Evolutionary conservation across 2,329 filamentous ascomycete genomes (phyloP).

Genomic region (Coccinonectria pachysandricola): DNA sequence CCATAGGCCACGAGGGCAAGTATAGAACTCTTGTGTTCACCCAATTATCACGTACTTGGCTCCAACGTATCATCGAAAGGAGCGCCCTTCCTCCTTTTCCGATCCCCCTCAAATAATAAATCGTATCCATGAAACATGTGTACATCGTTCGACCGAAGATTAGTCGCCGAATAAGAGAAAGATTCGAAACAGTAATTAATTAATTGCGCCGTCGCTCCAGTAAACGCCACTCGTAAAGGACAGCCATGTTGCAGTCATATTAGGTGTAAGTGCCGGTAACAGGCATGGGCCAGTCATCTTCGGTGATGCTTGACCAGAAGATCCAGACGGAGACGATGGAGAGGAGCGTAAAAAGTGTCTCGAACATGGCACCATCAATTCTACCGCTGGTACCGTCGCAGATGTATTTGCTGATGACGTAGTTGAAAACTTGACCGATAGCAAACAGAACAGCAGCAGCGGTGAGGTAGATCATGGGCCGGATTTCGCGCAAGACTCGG

Average conservation of each 20-base stretch:
- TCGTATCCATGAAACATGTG: conserved; percentile 18
- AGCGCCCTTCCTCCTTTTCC: conserved; percentile 10
- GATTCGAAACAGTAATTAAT: conserved; percentile 17
- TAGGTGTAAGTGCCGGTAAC: conserved; percentile 31
- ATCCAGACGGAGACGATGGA: conserved; percentile 78
- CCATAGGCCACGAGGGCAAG: too few relatives aligned
- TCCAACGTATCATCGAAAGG: too few relatives aligned
- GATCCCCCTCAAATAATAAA: conserved; percentile 10
- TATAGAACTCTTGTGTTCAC: too few relatives aligned
- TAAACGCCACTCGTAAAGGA: conserved; percentile 17
- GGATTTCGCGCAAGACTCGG: conserved; percentile 72
- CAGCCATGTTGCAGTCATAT: conserved; percentile 5
- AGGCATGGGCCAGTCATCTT: conserved; percentile 85
- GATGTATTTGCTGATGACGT: conserved; percentile 82
- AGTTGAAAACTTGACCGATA: conserved; percentile 91
- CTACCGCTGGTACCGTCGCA: conserved; percentile 74
- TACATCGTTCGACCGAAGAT: conserved; percentile 18
- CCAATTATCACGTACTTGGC: too few relatives aligned
- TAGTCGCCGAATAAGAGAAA: conserved; percentile 19
- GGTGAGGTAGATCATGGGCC: conserved; percentile 83
- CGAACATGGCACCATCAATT: conserved; percentile 87
- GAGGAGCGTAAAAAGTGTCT: conserved; percentile 83
- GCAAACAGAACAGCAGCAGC: conserved; percentile 73
- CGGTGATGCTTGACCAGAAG: conserved; percentile 98
- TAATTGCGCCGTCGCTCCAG: too few relatives aligned